Evolutionary conservation across 495 filamentous ascomycete genomes (phyloP), one percentile per base, ranked within the genome.

Genomic region (Talaromyces borbonicus): DNA sequence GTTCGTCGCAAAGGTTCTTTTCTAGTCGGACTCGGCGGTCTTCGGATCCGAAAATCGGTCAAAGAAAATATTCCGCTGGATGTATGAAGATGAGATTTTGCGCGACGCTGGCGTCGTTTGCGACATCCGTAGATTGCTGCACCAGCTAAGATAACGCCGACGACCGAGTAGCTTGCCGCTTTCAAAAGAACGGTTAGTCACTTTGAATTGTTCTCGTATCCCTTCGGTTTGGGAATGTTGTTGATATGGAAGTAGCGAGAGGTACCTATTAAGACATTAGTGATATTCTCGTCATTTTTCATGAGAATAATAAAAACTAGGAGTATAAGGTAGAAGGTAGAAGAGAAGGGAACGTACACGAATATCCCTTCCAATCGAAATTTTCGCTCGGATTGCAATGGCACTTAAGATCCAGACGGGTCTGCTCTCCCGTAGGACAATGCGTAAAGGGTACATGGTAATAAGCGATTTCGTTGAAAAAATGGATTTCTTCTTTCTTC

Each of bases 361-460:
- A 90, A 57, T 92, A 94, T 32, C 86, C 86, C 65, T 93, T 94
- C 93, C 93, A 98, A 62, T 98, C 92, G 70, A 98, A 97, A 67
- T 96, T 97, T 19, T 96, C 86, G 51, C 82, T 82, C 2, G 92
- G 92, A 61, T 97, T 90, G 67, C 92, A 98, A 59, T 85, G 79
- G 62, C 92, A 98, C 61, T 86, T 89, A 44, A 85, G 74, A 47
- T 94, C 83, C 47, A 86, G 57, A 49, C 88, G 72, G 25, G 74
- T 74, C 63, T 92, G 69, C 63, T 97, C 88, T 19, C 81, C 82
- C 0, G 85, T 92, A 3, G 92, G 92, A 60, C 92, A 98, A 67
- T 98, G 92, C 18, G 90, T 97, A 59, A 98, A 98, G 5, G 92
- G 92, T n/a, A 95, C 85, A 57, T 98, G 92, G 65, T 88, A 97